A percentile compares a stretch with the other conserved stretches of the same genome.
These are phyloP conservation scores for Aspergillus viridinutans DNA, from an alignment of 2,329 filamentous ascomycete genomes.

Conservation along the genomic window DNA sequence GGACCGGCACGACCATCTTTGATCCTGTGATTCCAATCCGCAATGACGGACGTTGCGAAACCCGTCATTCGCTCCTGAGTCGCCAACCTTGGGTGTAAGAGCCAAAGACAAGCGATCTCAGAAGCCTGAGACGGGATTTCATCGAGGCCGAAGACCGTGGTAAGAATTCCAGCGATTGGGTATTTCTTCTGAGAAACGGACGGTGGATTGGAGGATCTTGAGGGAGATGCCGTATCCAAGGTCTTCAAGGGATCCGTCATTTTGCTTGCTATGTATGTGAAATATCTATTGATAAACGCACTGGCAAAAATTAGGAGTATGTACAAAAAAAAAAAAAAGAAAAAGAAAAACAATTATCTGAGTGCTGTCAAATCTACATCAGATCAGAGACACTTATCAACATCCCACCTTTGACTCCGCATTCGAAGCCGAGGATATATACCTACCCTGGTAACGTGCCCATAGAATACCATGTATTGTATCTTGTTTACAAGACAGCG, in stretches of 20 bases:
- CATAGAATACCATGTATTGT: neutral
- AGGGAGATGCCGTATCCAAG: slow-evolving; percentile 17
- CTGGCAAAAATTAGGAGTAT: no score
- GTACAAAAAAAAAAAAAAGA: no score
- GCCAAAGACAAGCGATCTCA: slow-evolving; percentile 76
- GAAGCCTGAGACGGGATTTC: slow-evolving; percentile 59
- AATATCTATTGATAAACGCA: no score
- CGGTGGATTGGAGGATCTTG: slow-evolving; percentile 24
- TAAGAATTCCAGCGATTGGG: slow-evolving; percentile 72
- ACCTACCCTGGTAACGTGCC: neutral
- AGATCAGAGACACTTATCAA: neutral
- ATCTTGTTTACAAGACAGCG: neutral
- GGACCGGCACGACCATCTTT: slow-evolving; percentile 25
- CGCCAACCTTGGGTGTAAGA: slow-evolving; percentile 75
- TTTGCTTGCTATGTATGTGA: neutral
- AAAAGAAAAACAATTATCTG: no score
- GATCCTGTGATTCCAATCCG: slow-evolving; percentile 59
- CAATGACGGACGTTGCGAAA: slow-evolving; percentile 65
- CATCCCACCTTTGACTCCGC: neutral
- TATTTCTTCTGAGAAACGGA: slow-evolving; percentile 61
- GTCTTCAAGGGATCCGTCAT: slow-evolving; percentile 37
- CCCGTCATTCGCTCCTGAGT: slow-evolving; percentile 69
- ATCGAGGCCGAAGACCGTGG: slow-evolving; percentile 74
- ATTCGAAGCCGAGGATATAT: neutral
- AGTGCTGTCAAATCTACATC: no score